phyloP scores from a whole-genome alignment of 129 eudicot species.

The Kitagawia praeruptora region DNA sequence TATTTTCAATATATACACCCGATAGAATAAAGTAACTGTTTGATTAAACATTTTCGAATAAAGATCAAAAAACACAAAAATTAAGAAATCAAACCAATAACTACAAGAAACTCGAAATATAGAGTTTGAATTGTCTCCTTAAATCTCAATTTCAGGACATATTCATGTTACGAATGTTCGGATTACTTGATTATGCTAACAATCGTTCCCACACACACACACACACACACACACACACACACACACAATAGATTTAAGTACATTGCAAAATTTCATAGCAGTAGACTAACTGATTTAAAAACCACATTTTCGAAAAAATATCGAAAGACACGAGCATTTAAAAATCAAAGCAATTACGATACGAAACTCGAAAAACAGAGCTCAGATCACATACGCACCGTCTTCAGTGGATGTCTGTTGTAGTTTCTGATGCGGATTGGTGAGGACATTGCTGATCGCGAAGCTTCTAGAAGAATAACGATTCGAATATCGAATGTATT shows the following conservation, averaged over 20 bases:
- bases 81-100: neutral
- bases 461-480: slow-evolving; percentile 17
- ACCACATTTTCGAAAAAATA: neutral
- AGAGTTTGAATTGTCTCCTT: neutral
- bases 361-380: neutral
- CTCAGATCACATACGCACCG: slow-evolving; percentile 13
- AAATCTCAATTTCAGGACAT: neutral
- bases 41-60: neutral
- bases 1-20: no score
- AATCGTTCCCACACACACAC: neutral
- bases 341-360: neutral
- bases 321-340: neutral
- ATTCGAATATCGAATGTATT: neutral
- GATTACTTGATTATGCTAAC: neutral
- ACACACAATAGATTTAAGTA: neutral
- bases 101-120: neutral
- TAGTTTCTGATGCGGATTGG: slow-evolving; percentile 23
- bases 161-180: neutral
- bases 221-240: no score
- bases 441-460: slow-evolving; percentile 26
- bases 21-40: neutral
- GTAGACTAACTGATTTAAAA: neutral
- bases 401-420: slow-evolving; percentile 21
- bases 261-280: neutral
- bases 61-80: neutral